A percentile compares a stretch with the other conserved stretches of the same genome.
Conservation (phyloP, 202 grass and related monocot species). For the Zoysia matrella region DNA sequence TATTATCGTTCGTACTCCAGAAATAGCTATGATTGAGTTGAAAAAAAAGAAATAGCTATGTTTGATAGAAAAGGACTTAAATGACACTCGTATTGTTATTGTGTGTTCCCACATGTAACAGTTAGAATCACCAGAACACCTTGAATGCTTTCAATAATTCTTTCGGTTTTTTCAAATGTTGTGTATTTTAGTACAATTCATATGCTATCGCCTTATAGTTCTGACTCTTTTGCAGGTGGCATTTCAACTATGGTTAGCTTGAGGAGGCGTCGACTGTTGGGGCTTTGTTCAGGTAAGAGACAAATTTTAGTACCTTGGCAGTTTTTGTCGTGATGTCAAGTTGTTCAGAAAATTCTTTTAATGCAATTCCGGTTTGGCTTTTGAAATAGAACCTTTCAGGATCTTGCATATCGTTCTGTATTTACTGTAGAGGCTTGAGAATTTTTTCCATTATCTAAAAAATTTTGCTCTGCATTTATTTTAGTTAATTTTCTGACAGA, state of each 20-base stretch:
- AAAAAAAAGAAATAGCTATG: no score
- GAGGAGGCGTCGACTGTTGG: constrained; percentile 83
- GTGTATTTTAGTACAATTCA: background rate
- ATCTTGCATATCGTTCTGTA: background rate
- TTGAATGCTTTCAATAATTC: constrained; percentile 12
- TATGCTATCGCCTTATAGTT: constrained; percentile 35
- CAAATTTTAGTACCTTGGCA: constrained; percentile 19
- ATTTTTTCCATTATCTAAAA: no score
- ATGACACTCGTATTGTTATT: background rate
- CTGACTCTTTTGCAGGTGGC: constrained; percentile 43
- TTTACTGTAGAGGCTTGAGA: no score
- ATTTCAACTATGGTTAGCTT: constrained; percentile 94
- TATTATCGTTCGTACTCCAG: constrained; percentile 5
- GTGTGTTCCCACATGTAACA: background rate
- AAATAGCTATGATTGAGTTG: background rate
- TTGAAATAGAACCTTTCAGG: constrained; percentile 25
- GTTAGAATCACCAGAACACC: constrained; percentile 13
- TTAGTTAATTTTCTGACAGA: constrained; percentile 15
- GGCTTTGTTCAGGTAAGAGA: constrained; percentile 75
- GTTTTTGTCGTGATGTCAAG: constrained; percentile 21
- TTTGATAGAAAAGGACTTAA: background rate
- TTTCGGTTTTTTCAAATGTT: background rate
- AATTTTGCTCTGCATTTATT: background rate
- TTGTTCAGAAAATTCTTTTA: constrained; percentile 10
- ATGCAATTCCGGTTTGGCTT: constrained; percentile 5